Percentiles rank a stretch among this genome's conserved stretches.
These are phyloP conservation scores for Hura crepitans DNA, from an alignment of 441 rosid genomes.

Conservation along the genomic window DNA sequence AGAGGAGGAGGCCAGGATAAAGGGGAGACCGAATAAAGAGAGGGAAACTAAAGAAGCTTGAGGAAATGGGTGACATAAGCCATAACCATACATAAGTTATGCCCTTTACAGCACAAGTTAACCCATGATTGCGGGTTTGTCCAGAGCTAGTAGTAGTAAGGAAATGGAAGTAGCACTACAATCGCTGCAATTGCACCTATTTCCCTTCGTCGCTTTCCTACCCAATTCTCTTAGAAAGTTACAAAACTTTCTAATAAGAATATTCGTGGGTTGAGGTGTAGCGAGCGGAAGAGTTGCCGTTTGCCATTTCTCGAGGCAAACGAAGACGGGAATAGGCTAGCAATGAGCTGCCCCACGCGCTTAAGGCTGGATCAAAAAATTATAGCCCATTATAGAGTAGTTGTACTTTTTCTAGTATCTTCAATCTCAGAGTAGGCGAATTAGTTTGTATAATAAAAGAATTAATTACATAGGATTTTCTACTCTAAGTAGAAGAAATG, in stretches of 20 bases:
- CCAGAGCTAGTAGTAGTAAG: constrained; percentile 84
- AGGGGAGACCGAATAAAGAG: constrained; percentile 69
- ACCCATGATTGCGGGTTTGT: constrained; percentile 77
- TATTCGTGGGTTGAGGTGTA: no score
- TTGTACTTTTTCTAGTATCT: no score
- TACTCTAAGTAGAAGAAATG: no score
- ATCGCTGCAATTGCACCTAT: constrained; percentile 64
- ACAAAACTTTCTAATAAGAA: not conserved
- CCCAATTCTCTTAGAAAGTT: not conserved
- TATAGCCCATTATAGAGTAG: no score
- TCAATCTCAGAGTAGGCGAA: no score
- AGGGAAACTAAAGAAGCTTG: constrained; percentile 64
- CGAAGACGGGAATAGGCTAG: no score
- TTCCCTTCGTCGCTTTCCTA: not conserved
- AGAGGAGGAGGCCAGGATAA: constrained; percentile 80
- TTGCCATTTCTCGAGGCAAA: no score
- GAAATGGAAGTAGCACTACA: constrained; percentile 66
- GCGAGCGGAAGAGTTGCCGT: no score
- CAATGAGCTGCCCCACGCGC: no score
- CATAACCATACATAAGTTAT: constrained; percentile 73
- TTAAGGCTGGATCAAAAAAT: no score
- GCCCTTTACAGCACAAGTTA: constrained; percentile 56
- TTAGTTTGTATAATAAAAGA: no score
- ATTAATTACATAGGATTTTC: no score
- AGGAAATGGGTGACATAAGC: constrained; percentile 65